Evolutionary conservation across 139 green algal genomes (phyloP), one percentile per base, ranked within the genome.

Genomic region (Chlorella sp.): DNA sequence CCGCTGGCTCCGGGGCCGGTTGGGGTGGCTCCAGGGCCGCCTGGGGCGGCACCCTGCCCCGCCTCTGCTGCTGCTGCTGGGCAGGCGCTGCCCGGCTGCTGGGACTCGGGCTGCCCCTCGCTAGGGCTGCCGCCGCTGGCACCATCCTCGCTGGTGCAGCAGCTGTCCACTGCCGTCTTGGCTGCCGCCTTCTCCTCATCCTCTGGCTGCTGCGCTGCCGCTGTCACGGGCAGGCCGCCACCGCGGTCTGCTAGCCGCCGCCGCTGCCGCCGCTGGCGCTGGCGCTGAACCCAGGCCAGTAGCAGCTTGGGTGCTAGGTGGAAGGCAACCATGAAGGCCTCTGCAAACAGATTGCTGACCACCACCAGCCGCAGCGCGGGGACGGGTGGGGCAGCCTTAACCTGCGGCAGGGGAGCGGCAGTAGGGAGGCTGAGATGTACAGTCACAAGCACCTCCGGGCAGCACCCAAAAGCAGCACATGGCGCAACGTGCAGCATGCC

Each of bases 341-440:
- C 79, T n/a, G 40, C 79, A 67, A 84, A 51, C 32, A 84, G 44
- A 44, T 84, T 84, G n/a, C 22, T 41, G 8, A 84, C 32, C 0
- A 83, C 77, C 43, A 84, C 79, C 30, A 84, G 79, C 19, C 79
- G 64, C 41, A 84, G 79, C 32, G 79, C 62, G 1, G 79, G 79
- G 44, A 84, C 32, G 0, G 64, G 43, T 2, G 64, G 79, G 1
- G n/a, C n/a, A 0, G 79, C 26, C 32, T 67, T 51, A 9, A 76
- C 28, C 79, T 84, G 64, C 56, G 40, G 38, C 1, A 28, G 0
- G 36, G 19, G 11, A 43, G 20, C 40, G 28, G 30, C 11, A 20
- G 54, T 7, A 1, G 48, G 34, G 75, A 69, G 75, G 1, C 2
- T 48, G 48, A 14, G n/a, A 64, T 14, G 34, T n/a, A n/a, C n/a